Evolutionary conservation across 2,329 filamentous ascomycete genomes (phyloP).

Genomic region (Sporothrix schenckii): DNA sequence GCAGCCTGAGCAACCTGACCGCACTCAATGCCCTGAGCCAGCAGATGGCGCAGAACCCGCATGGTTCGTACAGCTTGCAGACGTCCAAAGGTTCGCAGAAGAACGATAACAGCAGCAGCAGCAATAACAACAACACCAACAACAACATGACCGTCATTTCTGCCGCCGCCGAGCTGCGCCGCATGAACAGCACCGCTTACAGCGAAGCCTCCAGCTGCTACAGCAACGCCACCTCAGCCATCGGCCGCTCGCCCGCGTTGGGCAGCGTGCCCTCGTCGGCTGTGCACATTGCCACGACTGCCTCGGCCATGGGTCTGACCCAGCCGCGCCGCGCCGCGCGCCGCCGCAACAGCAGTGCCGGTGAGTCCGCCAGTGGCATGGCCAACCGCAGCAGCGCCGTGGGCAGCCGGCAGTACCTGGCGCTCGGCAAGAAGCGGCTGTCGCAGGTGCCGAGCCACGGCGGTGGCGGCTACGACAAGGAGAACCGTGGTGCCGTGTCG

Average conservation of each 20-base stretch:
- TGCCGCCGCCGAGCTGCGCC: constrained; percentile 56
- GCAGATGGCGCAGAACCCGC: constrained; percentile 5
- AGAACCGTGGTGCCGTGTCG: background rate
- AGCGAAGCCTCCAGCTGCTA: constrained; percentile 48
- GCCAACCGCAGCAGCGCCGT: constrained; percentile 23
- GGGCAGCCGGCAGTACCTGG: constrained; percentile 35
- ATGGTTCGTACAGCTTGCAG: background rate
- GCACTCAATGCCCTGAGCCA: background rate
- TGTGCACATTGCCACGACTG: background rate
- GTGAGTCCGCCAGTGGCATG: constrained; percentile 24
- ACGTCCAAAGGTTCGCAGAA: background rate
- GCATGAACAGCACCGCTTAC: constrained; percentile 59
- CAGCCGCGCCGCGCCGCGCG: background rate
- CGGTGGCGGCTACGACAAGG: constrained; percentile 26
- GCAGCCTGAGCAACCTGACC: background rate
- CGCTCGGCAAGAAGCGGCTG: constrained; percentile 31
- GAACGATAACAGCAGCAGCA: too few species aligned
- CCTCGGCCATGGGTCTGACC: background rate
- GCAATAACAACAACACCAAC: too few species aligned
- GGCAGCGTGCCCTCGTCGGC: background rate
- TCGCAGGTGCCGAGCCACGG: constrained; percentile 10
- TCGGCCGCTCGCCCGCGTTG: background rate
- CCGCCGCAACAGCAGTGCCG: constrained; percentile 33
- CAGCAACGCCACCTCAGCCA: constrained; percentile 37
- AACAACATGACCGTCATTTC: constrained; percentile 41